Evolutionary conservation across 345 rosid species (phyloP).

Genomic region (Populus ilicifolia): DNA sequence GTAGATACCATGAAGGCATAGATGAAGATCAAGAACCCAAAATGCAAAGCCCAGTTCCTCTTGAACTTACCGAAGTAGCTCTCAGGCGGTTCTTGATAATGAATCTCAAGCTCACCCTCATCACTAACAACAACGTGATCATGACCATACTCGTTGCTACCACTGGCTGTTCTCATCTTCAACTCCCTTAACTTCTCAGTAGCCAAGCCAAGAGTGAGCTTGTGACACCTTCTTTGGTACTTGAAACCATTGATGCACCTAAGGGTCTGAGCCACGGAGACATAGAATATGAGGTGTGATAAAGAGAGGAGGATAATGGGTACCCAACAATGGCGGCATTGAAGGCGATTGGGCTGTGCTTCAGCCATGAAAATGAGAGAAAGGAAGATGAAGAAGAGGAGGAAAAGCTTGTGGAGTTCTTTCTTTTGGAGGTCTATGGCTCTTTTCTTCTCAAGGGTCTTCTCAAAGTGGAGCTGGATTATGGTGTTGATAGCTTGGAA

Average conservation of each 20-base stretch:
- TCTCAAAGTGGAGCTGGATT: constrained; percentile 96
- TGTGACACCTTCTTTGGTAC: constrained; percentile 97
- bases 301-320: constrained; percentile 73
- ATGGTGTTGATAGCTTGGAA: constrained; percentile 86
- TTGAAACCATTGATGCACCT: constrained; percentile 95
- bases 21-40: constrained; percentile 81
- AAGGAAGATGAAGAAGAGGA: constrained; percentile 88
- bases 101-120: constrained; percentile 79
- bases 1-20: constrained; percentile 76
- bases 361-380: constrained; percentile 52
- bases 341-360: constrained; percentile 60
- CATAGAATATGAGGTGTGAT: constrained; percentile 87
- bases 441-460: constrained; percentile 86
- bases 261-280: constrained; percentile 84
- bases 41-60: constrained; percentile 95
- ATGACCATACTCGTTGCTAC: constrained; percentile 36
- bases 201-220: constrained; percentile 87
- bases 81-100: constrained; percentile 94
- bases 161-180: constrained; percentile 42
- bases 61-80: constrained; percentile 88
- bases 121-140: constrained; percentile 29
- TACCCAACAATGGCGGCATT: constrained; percentile 91
- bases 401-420: constrained; percentile 84
- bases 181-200: constrained; percentile 84
- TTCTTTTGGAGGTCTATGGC: constrained; percentile 96